Base-by-base conservation (phyloP, 1,284 basidiomycete genomes). In the Quambalaria eucalypti region DNA sequence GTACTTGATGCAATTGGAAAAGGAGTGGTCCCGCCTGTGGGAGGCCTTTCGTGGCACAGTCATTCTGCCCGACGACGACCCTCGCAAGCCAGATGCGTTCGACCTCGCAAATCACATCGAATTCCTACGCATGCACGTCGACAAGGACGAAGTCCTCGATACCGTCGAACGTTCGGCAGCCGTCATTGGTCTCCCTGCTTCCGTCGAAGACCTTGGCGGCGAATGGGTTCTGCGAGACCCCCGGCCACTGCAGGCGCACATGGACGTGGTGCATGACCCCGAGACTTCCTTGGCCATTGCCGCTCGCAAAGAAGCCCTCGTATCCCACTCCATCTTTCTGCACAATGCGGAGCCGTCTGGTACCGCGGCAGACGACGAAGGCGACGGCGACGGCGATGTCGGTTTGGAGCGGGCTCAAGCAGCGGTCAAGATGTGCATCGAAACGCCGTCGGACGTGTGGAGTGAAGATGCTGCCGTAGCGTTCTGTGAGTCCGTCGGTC, bases 1-100 rank as follows among this genome's bases (percentile, higher is more conserved):
- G 1, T 92, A 91, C 73, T 79, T 87, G 58, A 82, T 83, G 39
- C 83, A 87, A 4, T 79, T 95, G 21, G 87, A 90, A 74, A 84
- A 88, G 44, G 82, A 82, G 47, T 95, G 88, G 87, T 80, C 84
- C 72, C 80, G 84, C 2, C 73, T 91, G 9, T 91, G 88, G 86
- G 57, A 82, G 31, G 80, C 82, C 61, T 80, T 88, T 68, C 81
- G 85, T 55, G 86, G 85, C 2, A 83, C 84, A 0, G 77, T 80
- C 12, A 77, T 79, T 33, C 79, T 95, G 30, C 84, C 83, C 0
- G 91, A 95, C 66, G 80, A 82, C 5, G 81, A 88, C 66, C 83
- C 82, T 4, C 82, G 88, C 40, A 46, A 46, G 42, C 21, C 42
- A 6, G 42, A 46, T 23, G 52, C 21, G 10, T 91, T 95, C 68